Evolutionary conservation across 2,329 filamentous ascomycete genomes (phyloP).

Genomic region (Pseudopyrenochaeta lycopersici): DNA sequence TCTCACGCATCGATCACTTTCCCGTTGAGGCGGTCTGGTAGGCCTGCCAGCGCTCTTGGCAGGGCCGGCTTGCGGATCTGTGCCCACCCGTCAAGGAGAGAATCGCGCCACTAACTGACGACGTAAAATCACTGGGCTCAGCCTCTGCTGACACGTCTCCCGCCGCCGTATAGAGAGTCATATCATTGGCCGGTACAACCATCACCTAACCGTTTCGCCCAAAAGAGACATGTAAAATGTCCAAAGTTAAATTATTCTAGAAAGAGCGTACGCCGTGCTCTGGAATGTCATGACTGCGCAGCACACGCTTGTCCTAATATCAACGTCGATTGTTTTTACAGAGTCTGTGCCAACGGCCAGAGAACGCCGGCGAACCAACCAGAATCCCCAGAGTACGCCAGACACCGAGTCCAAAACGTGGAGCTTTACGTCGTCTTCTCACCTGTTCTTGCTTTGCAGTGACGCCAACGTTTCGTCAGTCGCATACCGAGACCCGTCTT

Average conservation of each 20-base stretch:
- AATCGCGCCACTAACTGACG: constrained; percentile 38
- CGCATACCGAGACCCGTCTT: constrained; percentile 55
- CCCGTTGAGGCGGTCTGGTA: constrained; percentile 24
- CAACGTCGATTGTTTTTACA: constrained; percentile 21
- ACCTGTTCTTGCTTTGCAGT: constrained; percentile 4
- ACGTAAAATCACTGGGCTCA: constrained; percentile 11
- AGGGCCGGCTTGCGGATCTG: constrained; percentile 22
- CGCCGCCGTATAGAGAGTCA: constrained; percentile 22
- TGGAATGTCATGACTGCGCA: neutral
- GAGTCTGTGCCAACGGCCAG: constrained; percentile 1
- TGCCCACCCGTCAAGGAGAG: constrained; percentile 16
- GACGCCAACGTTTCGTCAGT: constrained; percentile 24
- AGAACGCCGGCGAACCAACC: constrained; percentile 25
- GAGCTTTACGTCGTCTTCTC: neutral
- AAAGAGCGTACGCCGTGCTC: constrained; percentile 9
- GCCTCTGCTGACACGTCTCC: constrained; percentile 20
- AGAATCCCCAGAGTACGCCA: constrained; percentile 17
- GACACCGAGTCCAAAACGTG: constrained; percentile 3
- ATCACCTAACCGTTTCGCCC: constrained; percentile 4
- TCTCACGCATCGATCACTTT: constrained; percentile 15
- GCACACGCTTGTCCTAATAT: neutral
- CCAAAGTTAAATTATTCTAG: neutral
- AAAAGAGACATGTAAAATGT: neutral
- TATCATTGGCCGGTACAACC: constrained; percentile 26
- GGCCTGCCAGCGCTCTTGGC: constrained; percentile 24